Conservation (phyloP, 768 basidiomycete species). For the Suillus placidus region DNA sequence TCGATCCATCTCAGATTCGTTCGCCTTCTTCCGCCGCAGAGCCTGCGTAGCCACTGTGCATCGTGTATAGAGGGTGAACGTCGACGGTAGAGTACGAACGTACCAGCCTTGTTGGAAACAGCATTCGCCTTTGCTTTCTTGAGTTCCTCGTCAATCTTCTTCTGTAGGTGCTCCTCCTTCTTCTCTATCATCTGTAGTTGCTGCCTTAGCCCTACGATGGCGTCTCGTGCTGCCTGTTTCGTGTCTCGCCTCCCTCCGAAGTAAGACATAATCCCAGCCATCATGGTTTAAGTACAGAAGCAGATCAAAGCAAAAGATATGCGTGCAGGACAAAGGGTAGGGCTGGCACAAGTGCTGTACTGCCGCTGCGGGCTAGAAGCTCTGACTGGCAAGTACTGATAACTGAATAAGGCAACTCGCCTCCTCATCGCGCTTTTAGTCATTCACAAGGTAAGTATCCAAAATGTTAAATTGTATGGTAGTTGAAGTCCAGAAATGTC, state of each 20-base stretch:
- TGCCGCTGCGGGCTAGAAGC: constrained; percentile 16
- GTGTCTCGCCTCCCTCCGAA: constrained; percentile 84
- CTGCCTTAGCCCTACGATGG: constrained; percentile 90
- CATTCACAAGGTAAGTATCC: constrained; percentile 2
- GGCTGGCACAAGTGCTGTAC: constrained; percentile 10
- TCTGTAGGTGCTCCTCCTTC: constrained; percentile 96
- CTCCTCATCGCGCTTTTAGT: constrained; percentile 10
- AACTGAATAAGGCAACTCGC: constrained; percentile 31
- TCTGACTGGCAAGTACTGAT: constrained; percentile 12
- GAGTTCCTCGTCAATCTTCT: constrained; percentile 94
- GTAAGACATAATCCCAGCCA: constrained; percentile 83
- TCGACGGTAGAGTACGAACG: constrained; percentile 37
- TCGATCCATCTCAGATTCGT: constrained; percentile 84
- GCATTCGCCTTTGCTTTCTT: constrained; percentile 93
- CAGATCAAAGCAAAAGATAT: constrained; percentile 4
- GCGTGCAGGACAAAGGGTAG: constrained; percentile 7
- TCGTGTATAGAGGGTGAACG: constrained; percentile 9
- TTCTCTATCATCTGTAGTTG: constrained; percentile 98
- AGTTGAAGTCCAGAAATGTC: constrained; percentile 25
- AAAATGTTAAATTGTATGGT: constrained; percentile 27
- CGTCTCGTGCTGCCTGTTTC: constrained; percentile 84
- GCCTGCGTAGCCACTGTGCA: constrained; percentile 81
- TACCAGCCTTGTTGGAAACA: constrained; percentile 90
- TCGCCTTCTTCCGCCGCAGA: constrained; percentile 89
- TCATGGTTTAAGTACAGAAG: constrained; percentile 45